Evolutionary conservation across 495 filamentous ascomycete genomes (phyloP).

Genomic region (Glutinoglossum americanum): DNA sequence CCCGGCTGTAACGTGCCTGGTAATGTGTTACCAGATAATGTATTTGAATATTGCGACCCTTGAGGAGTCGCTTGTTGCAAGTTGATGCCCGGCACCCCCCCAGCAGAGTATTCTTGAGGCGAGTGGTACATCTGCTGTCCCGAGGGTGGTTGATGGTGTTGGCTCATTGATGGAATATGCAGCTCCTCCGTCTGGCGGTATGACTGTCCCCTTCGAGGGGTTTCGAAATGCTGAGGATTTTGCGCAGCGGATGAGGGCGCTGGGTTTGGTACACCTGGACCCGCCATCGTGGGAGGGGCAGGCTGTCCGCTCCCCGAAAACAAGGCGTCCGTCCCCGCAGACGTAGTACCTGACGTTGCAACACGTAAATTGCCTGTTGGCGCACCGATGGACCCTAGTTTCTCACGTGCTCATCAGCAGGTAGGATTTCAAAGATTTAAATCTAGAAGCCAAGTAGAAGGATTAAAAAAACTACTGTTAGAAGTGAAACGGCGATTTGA

Average conservation of each 20-base stretch:
- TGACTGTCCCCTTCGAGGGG: constrained; percentile 27
- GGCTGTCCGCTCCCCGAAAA: constrained; percentile 11
- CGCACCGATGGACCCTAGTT: constrained; percentile 24
- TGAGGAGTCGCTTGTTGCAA: constrained; percentile 43
- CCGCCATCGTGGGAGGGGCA: constrained; percentile 13
- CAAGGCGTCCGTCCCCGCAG: constrained; percentile 17
- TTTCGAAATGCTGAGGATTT: constrained; percentile 25
- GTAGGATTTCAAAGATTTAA: neutral
- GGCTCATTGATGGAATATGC: constrained; percentile 42
- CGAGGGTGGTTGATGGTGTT: constrained; percentile 19
- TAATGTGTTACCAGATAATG: constrained; percentile 20
- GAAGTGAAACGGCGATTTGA: neutral
- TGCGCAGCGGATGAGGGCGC: neutral
- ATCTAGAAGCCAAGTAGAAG: neutral
- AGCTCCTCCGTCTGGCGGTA: constrained; percentile 50
- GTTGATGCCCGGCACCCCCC: constrained; percentile 36
- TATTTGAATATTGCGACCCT: constrained; percentile 30
- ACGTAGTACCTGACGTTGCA: constrained; percentile 15
- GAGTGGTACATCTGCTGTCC: constrained; percentile 28
- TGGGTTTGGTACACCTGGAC: constrained; percentile 14
- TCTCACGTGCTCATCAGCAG: neutral
- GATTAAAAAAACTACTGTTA: neutral
- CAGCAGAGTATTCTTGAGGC: constrained; percentile 29
- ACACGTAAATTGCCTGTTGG: constrained; percentile 19
- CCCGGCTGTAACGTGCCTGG: constrained; percentile 57